A percentile compares a stretch with the other conserved stretches of the same genome.
Conservation (phyloP, 2,329 filamentous ascomycete genomes). For the Colletotrichum eleusines region DNA sequence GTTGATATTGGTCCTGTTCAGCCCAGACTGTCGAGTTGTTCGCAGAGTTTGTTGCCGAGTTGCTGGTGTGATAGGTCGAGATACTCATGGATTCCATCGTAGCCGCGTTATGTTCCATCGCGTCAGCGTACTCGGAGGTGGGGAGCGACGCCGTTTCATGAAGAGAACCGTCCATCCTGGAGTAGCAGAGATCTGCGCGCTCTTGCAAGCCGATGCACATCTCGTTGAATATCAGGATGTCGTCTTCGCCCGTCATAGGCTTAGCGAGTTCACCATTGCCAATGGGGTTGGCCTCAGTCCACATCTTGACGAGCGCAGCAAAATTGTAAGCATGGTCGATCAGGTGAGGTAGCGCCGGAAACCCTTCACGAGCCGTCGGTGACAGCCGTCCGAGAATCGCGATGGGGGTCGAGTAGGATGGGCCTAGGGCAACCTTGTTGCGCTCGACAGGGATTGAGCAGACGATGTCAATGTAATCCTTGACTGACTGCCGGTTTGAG, state of each 20-base stretch:
- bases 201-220: constrained; percentile 64
- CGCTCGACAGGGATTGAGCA: constrained; percentile 84
- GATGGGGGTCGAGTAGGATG: constrained; percentile 89
- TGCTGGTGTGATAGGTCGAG: constrained; percentile 50
- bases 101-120: constrained; percentile 57
- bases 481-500: constrained; percentile 82
- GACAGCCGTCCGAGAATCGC: constrained; percentile 88
- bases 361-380: constrained; percentile 86
- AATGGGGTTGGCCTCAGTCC: constrained; percentile 70
- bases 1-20: constrained; percentile 45
- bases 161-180: constrained; percentile 61
- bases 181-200: constrained; percentile 64
- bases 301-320: constrained; percentile 84
- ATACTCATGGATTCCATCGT: constrained; percentile 53
- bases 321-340: constrained; percentile 90
- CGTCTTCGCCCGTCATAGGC: constrained; percentile 54
- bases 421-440: constrained; percentile 66
- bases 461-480: constrained; percentile 86
- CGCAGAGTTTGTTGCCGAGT: constrained; percentile 33
- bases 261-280: constrained; percentile 42
- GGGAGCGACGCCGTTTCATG: constrained; percentile 51
- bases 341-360: constrained; percentile 91
- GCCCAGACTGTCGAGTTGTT: constrained; percentile 47
- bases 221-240: constrained; percentile 65
- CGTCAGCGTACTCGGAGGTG: constrained; percentile 59